Evolutionary conservation across 2,329 filamentous ascomycete genomes (phyloP).

Genomic region (Pseudogymnoascus sp.): DNA sequence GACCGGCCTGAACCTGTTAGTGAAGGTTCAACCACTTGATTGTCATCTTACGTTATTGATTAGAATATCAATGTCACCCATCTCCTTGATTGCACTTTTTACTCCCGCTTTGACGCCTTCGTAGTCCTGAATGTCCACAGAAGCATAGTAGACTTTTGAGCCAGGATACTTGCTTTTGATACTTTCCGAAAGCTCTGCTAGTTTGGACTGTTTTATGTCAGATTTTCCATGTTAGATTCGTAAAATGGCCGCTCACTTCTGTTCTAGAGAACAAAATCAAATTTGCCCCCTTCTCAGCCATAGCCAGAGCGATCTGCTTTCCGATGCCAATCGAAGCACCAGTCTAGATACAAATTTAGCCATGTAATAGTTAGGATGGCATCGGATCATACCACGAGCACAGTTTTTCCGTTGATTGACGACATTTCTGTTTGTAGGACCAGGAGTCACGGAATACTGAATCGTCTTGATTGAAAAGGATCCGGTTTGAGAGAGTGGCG

Average conservation of each 20-base stretch:
- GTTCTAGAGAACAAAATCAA: neutral
- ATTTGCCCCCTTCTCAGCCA: neutral
- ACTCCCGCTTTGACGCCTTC: neutral
- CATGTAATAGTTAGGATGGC: neutral
- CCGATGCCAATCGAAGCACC: neutral
- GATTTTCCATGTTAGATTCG: neutral
- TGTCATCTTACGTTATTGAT: neutral
- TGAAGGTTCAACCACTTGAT: neutral
- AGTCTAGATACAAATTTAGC: neutral
- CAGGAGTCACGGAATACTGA: neutral
- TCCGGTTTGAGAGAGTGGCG: neutral
- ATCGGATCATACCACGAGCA: neutral
- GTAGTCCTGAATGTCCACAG: neutral
- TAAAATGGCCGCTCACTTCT: neutral
- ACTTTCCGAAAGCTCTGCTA: neutral
- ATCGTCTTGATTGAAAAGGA: neutral
- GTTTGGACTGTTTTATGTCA: neutral
- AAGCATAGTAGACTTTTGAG: neutral
- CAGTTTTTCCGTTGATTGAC: neutral
- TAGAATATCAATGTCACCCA: neutral
- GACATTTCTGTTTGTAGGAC: neutral
- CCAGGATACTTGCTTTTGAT: neutral
- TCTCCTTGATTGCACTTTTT: neutral
- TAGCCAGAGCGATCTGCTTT: neutral
- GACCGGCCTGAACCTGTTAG: neutral